Conservation (phyloP, 495 filamentous ascomycete genomes). For the Hypomontagnella submonticulosa region DNA sequence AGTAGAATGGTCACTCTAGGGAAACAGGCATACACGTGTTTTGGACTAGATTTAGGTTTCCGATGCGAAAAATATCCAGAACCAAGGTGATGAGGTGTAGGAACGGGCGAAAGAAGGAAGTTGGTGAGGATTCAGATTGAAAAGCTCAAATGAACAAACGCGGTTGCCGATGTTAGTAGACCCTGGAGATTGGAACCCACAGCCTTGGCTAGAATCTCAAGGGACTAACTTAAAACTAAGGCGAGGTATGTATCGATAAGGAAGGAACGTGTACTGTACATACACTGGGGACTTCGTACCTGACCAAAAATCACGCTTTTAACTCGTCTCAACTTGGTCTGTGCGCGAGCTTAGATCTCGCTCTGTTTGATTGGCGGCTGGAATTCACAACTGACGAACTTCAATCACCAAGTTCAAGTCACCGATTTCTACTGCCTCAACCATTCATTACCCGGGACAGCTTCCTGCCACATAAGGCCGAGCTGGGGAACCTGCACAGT, state of each 20-base stretch:
- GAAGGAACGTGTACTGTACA: no score
- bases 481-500: slow-evolving; percentile 12
- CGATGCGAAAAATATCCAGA: not conserved
- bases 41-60: not conserved
- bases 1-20: slow-evolving; percentile 7
- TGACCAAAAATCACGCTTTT: not conserved
- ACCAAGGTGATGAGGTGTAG: not conserved
- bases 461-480: slow-evolving; percentile 4
- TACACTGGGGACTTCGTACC: not conserved
- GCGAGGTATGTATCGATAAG: slow-evolving; percentile 27
- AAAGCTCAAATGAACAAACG: no score
- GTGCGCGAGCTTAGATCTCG: slow-evolving; percentile 33
- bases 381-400: slow-evolving; percentile 34
- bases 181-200: slow-evolving; percentile 6
- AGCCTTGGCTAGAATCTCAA: not conserved
- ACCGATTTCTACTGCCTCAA: slow-evolving; percentile 5
- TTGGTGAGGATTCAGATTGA: not conserved
- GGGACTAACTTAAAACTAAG: not conserved
- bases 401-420: slow-evolving; percentile 22
- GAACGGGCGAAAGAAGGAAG: slow-evolving; percentile 4
- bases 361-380: slow-evolving; percentile 34
- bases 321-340: slow-evolving; percentile 9
- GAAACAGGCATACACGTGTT: slow-evolving; percentile 18
- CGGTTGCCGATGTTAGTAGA: slow-evolving; percentile 6
- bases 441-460: slow-evolving; percentile 7